A percentile compares a stretch with the other conserved stretches of the same genome.
Evolutionary conservation across 441 rosid genomes (phyloP).

Genomic region (Bocquillonia castaneifolia): DNA sequence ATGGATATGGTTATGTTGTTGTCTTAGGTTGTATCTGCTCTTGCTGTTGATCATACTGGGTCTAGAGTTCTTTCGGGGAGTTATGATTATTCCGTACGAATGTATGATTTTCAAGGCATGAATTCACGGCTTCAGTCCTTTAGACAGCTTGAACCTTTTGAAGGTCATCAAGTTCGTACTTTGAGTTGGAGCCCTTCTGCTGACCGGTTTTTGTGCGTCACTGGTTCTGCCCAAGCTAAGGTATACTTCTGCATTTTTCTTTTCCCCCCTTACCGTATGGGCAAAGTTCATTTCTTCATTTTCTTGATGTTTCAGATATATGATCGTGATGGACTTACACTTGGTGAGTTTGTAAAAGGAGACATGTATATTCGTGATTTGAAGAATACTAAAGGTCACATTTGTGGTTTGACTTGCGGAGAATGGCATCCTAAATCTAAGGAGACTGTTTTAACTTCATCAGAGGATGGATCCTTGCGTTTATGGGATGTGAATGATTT

Average conservation of each 20-base stretch:
- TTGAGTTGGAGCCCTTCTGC: conserved; percentile 96
- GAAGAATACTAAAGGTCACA: conserved; percentile 95
- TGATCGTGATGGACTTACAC: conserved; percentile 92
- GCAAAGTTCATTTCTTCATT: conserved; percentile 6
- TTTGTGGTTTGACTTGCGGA: conserved; percentile 87
- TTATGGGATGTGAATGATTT: conserved; percentile 98
- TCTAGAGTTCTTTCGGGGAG: conserved; percentile 94
- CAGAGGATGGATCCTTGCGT: conserved; percentile 95
- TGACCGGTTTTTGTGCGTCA: conserved; percentile 77
- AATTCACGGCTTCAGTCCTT: conserved; percentile 82
- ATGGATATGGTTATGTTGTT: not conserved
- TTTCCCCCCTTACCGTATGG: not conserved
- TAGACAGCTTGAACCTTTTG: conserved; percentile 88
- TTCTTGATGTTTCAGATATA: conserved; percentile 51
- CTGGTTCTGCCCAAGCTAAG: conserved; percentile 99
- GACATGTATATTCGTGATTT: conserved; percentile 98
- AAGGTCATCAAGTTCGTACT: conserved; percentile 92
- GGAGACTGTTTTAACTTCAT: conserved; percentile 88
- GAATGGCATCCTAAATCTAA: conserved; percentile 89
- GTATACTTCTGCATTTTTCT: conserved; percentile 27
- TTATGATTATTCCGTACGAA: conserved; percentile 83
- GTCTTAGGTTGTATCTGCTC: conserved; percentile 76
- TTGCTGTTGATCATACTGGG: conserved; percentile 92
- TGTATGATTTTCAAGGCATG: conserved; percentile 99
- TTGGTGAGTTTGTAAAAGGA: conserved; percentile 93